Base-by-base conservation (phyloP, 305 asterid genomes). In the Striga hermonthica region DNA sequence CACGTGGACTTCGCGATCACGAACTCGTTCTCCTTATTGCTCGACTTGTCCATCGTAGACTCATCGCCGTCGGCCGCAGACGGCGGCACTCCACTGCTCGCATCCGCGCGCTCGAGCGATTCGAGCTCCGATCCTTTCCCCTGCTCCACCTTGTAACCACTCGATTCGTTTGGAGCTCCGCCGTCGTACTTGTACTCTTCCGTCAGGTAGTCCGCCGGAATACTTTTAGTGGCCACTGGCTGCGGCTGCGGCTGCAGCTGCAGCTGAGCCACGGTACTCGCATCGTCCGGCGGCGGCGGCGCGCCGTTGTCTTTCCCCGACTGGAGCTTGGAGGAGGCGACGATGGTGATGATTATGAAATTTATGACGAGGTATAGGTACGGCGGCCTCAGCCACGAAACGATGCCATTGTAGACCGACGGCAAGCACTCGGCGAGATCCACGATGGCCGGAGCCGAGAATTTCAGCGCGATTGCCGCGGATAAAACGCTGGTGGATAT, bases 341-440 rank as follows among this genome's bases (percentile, higher is more conserved):
- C 59, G 59, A 54, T 87, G 16, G 85, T 78, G 72, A 90, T 67
- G 76, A 90, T 87, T 73, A 90, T 87, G 73, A 84, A 85, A 76
- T 90, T 90, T 71, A 87, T 80, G 57, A 90, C 39, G 59, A 54
- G 39, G 59, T 54, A 54, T 13, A 54, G 59, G 6, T 54, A 54
- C 13, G 59, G 59, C 28, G 59, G 97, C 38, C 67, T 77, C 15
- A 90, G 83, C 95, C 94, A 87, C 0, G 95, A 80, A 47, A 84
- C 79, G 69, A 78, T 62, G 77, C 65, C 79, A 82, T 84, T 80
- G 59, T 28, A 54, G 59, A 54, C 10, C 4, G 59, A 54, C 28
- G 59, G 59, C 14, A 54, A 0, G 13, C 7, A 22, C 4, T 53
- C 38, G 36, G 59, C 59, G 38, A 53, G 12, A 54, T 54, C 59